Evolutionary conservation across 768 basidiomycete species (phyloP).

Genomic region (Calocera cornea): DNA sequence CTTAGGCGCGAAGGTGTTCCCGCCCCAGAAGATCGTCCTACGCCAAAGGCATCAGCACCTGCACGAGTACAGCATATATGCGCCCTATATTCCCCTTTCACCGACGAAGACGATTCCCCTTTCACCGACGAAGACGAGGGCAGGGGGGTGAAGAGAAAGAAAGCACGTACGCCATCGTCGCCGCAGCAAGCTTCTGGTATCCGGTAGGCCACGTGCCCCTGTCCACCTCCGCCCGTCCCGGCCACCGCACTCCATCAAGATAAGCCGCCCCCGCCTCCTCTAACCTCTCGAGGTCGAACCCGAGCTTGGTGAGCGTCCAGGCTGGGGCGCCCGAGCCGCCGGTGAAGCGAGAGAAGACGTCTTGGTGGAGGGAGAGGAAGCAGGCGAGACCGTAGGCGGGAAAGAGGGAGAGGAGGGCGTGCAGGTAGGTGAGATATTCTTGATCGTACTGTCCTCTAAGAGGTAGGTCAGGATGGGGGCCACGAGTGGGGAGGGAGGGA

Average conservation of each 20-base stretch:
- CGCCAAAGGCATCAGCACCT: too few relatives aligned
- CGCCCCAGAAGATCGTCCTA: slow-evolving; percentile 89
- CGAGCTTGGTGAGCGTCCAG: slow-evolving; percentile 80
- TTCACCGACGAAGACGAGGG: too few relatives aligned
- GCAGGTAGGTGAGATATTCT: slow-evolving; percentile 71
- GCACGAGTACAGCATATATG: too few relatives aligned
- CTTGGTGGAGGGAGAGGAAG: slow-evolving; percentile 78
- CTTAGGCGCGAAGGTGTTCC: slow-evolving; percentile 72
- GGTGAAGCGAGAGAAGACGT: slow-evolving; percentile 89
- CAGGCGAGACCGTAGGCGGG: slow-evolving; percentile 60
- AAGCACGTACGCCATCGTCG: slow-evolving; percentile 56
- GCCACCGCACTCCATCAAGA: slow-evolving; percentile 62
- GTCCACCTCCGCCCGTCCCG: slow-evolving; percentile 62
- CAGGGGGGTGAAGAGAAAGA: neutral
- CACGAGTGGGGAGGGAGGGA: slow-evolving; percentile 15
- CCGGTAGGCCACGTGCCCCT: slow-evolving; percentile 86
- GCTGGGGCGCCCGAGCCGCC: slow-evolving; percentile 95
- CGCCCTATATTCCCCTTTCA: too few relatives aligned
- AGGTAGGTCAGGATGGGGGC: neutral
- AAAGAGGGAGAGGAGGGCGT: slow-evolving; percentile 48
- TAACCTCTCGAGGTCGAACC: slow-evolving; percentile 67
- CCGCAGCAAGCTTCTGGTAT: slow-evolving; percentile 83
- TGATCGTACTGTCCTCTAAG: slow-evolving; percentile 62
- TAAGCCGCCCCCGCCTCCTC: slow-evolving; percentile 81
- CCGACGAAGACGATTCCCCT: too few relatives aligned